Conservation (phyloP, 352 stramenopile genomes). For the Thraustotheca clavata region DNA sequence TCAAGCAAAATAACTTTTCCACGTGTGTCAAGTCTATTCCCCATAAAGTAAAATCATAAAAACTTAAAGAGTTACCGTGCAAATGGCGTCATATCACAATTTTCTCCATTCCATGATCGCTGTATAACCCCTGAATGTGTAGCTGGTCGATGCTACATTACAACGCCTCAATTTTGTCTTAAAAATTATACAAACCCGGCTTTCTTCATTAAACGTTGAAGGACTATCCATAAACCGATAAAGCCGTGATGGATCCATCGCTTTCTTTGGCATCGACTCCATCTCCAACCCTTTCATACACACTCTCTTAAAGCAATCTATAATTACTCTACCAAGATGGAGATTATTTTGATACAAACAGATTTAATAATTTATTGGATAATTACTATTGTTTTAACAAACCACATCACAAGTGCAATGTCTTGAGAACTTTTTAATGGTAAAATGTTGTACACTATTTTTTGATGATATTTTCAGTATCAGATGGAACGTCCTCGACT, state of each 20-base stretch:
- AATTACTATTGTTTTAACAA: too few relatives aligned
- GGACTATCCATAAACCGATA: conserved; percentile 10
- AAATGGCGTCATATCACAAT: conserved; percentile 10
- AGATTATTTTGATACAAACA: too few relatives aligned
- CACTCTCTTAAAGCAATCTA: too few relatives aligned
- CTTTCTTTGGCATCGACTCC: neutral
- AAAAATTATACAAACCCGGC: conserved; percentile 1
- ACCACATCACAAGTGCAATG: too few relatives aligned
- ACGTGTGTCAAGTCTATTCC: neutral
- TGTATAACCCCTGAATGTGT: conserved; percentile 8
- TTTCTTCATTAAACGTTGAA: conserved; percentile 13
- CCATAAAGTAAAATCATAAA: neutral
- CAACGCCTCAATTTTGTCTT: neutral
- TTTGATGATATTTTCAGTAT: too few relatives aligned
- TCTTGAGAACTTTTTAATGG: too few relatives aligned
- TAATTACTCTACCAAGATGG: too few relatives aligned
- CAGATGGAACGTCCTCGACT: too few relatives aligned
- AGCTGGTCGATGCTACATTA: neutral
- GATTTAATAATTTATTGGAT: too few relatives aligned
- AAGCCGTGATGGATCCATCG: conserved; percentile 11
- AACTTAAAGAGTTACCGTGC: neutral
- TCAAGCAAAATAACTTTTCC: conserved; percentile 20
- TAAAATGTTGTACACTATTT: too few relatives aligned
- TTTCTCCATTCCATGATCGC: conserved; percentile 19
- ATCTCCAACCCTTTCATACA: too few relatives aligned